Evolutionary conservation across 2,329 filamentous ascomycete species (phyloP), one percentile per base, ranked within the genome.

Genomic region (Colletotrichum magnum): DNA sequence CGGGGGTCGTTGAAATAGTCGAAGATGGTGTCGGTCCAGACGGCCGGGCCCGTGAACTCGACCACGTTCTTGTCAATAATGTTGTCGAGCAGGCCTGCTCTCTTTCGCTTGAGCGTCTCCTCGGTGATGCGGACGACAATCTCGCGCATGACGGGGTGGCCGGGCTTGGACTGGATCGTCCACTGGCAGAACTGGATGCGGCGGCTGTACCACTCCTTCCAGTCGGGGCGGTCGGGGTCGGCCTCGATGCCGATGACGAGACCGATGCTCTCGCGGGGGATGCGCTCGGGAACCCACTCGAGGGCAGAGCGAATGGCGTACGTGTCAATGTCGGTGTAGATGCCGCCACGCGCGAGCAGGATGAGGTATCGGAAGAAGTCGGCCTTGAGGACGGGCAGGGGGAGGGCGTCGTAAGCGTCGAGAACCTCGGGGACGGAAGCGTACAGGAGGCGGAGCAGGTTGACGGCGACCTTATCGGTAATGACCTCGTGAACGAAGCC

Each of bases 121-220:
- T 93, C 87, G 0, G 95, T 97, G 76, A 99, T 95, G 73, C 91
- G 92, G 15, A 92, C 87, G 39, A 99, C 94, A 70, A 97, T 89
- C 70, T 98, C 94, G 71, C 95, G 90, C 68, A 99, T 87, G 13
- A 97, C 90, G 0, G 96, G 96, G 79, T 99, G 96, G 12, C 96
- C 96, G 0, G 95, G 93, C 81, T 99, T 99, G 66, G 93, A 86
- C 81, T 98, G 95, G 72, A 99, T 98, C 1, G 96, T 99, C 96
- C 96, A 99, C 80, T 99, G 96, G 82, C 96, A 99, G 81, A 99
- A 98, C 79, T 98, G 96, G 70, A 99, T 95, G 72, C 95, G 90
- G 69, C 96, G 92, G 72, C 94, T 96, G 84, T 98, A 99, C 96
- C 95, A 98, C 1, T 97, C 86, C 43, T 90, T 88, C 96, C 96